Conservation (phyloP, 257 asterid genomes). For the Solanum chmielewskii region DNA sequence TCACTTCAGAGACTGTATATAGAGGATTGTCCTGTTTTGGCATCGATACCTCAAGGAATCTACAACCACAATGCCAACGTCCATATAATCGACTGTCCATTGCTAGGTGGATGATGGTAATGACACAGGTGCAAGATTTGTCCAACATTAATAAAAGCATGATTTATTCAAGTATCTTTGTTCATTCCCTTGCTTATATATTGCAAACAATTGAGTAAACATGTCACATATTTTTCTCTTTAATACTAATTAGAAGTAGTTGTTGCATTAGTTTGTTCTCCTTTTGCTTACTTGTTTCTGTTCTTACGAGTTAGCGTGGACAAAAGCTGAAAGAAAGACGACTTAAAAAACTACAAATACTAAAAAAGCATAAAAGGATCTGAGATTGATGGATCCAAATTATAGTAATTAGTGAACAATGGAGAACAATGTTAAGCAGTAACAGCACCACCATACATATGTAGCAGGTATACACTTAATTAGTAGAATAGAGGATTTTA, state of each 20-base stretch:
- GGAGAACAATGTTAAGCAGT: neutral
- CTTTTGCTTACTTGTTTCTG: neutral
- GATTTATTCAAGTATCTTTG: neutral
- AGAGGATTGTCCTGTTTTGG: constrained; percentile 34
- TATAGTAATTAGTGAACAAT: neutral
- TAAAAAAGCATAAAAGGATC: neutral
- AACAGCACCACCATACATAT: neutral
- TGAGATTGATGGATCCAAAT: neutral
- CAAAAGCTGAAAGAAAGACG: neutral
- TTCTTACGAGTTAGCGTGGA: neutral
- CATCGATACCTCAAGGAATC: constrained; percentile 12
- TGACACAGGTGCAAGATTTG: neutral
- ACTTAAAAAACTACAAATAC: neutral
- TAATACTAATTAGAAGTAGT: neutral
- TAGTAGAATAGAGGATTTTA: neutral
- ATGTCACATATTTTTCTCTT: neutral
- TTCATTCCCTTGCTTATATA: neutral
- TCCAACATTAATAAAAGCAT: neutral
- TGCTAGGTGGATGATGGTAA: neutral
- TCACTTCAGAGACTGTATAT: constrained; percentile 24
- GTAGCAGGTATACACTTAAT: neutral
- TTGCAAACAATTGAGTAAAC: neutral
- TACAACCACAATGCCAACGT: constrained; percentile 10
- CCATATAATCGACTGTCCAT: constrained; percentile 32
- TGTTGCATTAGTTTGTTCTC: neutral